phyloP scores from a whole-genome alignment of 2,329 filamentous ascomycete genomes.

The Triangularia setosa region DNA sequence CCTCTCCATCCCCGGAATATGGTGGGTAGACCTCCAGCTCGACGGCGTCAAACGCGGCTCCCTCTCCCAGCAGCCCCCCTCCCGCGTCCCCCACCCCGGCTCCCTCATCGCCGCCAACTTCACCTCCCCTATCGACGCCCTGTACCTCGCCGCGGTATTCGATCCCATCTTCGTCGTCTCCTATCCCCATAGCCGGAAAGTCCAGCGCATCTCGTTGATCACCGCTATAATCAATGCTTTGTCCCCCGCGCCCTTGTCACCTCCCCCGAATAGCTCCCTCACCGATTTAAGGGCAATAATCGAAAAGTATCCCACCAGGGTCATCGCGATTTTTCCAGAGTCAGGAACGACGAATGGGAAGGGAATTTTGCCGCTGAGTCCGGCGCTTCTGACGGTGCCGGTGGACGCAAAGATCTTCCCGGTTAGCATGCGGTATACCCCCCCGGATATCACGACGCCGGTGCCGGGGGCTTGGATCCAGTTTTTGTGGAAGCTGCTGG shows the following conservation, averaged over 20 bases:
- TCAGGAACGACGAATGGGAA: slow-evolving; percentile 91
- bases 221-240: slow-evolving; percentile 73
- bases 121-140: slow-evolving; percentile 85
- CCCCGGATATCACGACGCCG: slow-evolving; percentile 85
- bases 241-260: slow-evolving; percentile 44
- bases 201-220: slow-evolving; percentile 73
- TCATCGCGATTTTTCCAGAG: slow-evolving; percentile 87
- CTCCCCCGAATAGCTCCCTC: slow-evolving; percentile 46
- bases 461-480: slow-evolving; percentile 67
- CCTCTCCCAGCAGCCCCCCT: slow-evolving; percentile 66
- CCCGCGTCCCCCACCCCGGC: slow-evolving; percentile 72
- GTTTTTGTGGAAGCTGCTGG: slow-evolving; percentile 85
- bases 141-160: slow-evolving; percentile 95
- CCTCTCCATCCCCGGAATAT: slow-evolving; percentile 84
- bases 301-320: slow-evolving; percentile 64
- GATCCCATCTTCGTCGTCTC: slow-evolving; percentile 89
- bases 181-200: slow-evolving; percentile 69
- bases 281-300: slow-evolving; percentile 62
- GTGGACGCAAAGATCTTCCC: slow-evolving; percentile 77
- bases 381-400: slow-evolving; percentile 66
- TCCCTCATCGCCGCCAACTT: slow-evolving; percentile 86
- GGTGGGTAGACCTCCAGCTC: slow-evolving; percentile 98
- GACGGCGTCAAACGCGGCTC: slow-evolving; percentile 94
- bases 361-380: slow-evolving; percentile 80
- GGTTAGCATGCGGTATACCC: slow-evolving; percentile 83